Evolutionary conservation across 495 filamentous ascomycete species (phyloP).

Genomic region (Trichoderma gamsii): DNA sequence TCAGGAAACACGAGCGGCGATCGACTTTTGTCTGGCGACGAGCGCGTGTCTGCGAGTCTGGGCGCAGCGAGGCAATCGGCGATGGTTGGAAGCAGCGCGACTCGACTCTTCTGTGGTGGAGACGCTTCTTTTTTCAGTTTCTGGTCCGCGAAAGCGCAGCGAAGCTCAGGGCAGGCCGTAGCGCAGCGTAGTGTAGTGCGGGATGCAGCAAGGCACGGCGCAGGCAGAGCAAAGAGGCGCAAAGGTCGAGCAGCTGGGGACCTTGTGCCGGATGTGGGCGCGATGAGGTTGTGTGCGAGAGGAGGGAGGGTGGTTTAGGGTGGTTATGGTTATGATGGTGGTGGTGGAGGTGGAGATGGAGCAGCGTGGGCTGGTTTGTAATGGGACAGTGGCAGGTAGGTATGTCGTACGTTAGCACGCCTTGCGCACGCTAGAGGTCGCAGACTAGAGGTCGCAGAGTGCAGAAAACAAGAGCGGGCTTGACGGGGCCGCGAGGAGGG

Average conservation of each 20-base stretch:
- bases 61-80: neutral
- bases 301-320: conserved; percentile 14
- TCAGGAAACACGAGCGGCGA: conserved; percentile 13
- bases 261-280: conserved; percentile 14
- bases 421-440: conserved; percentile 6
- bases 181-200: neutral
- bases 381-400: conserved; percentile 19
- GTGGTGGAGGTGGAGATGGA: conserved; percentile 14
- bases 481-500: conserved; percentile 12
- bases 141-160: neutral
- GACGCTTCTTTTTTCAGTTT: neutral
- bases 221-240: neutral
- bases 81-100: conserved; percentile 13
- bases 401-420: conserved; percentile 15
- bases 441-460: conserved; percentile 13
- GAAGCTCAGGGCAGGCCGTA: neutral
- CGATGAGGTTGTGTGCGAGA: conserved; percentile 14
- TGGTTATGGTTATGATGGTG: conserved; percentile 20
- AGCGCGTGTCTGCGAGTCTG: conserved; percentile 10
- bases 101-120: conserved; percentile 2
- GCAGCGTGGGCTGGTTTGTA: conserved; percentile 15
- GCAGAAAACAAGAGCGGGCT: conserved; percentile 4
- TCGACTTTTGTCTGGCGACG: conserved; percentile 12
- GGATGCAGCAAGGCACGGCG: neutral
- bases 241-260: conserved; percentile 1